Base-by-base conservation (phyloP, 192 early-diverging fungal genomes). In the Coemansia aciculifera region DNA sequence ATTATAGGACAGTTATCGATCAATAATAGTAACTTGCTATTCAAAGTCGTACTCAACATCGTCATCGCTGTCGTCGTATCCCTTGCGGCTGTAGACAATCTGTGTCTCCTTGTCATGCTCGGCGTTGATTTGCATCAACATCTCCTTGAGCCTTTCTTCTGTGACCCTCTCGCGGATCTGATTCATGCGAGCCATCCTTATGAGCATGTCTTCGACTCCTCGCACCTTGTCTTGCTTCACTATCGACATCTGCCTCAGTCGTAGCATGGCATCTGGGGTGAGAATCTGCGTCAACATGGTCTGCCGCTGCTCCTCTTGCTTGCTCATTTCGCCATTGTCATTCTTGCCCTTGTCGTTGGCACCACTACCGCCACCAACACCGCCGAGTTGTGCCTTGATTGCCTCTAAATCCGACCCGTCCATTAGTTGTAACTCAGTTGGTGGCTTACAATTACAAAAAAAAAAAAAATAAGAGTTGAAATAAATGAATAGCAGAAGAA, bases 191-290 rank as follows among this genome's bases (percentile, higher is more conserved):
- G 91, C 94, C 96, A 96, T 98, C 31, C 91, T 87, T 65, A 98
- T 88, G 56, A 98, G 84, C 68, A 95, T 84, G 62, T 94, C 93
- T 69, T 98, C 94, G 13, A 97, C 92, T 10, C 89, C 90, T 10
- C 92, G 87, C 27, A 71, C 57, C 63, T 60, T 63, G 8, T 95
- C 93, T 1, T 87, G 85, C 74, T 95, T 96, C 10, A 98, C 96
- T 65, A 98, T 92, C 13, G 89, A 87, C 62, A 96, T 96, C 21
- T 93, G 88, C n/a, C 89, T 88, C 77, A 97, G 48, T 21, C 96
- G 87, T 64, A 94, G 90, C 46, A 93, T 87, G 17, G 94, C 94
- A 31, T 88, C 86, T 62, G 88, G 87, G 44, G 91, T 89, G 29
- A 98, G 84, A 36, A 95, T 89, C 86, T 94, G 92, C 17, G 85